These are phyloP conservation scores for Podospora tetraspora DNA, from an alignment of 495 filamentous ascomycete genomes.

Conservation along the genomic window DNA sequence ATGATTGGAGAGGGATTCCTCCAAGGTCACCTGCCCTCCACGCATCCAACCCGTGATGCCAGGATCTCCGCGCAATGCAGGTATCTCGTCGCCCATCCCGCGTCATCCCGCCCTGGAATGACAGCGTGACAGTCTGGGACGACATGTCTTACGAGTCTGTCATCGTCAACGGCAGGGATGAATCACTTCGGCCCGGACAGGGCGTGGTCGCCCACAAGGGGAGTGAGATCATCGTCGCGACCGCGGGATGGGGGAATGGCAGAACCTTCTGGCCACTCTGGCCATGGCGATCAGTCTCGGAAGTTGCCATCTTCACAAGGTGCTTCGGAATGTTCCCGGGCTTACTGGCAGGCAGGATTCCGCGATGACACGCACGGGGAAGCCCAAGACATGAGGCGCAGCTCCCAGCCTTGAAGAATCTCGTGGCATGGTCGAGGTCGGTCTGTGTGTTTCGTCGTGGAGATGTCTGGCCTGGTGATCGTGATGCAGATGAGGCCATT, in stretches of 20 bases:
- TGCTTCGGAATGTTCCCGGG: not conserved
- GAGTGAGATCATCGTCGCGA: not conserved
- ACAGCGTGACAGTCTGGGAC: not conserved
- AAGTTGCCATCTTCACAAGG: not conserved
- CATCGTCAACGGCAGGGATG: not conserved
- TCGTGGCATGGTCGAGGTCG: too few species aligned
- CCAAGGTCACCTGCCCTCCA: not conserved
- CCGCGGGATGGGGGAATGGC: not conserved
- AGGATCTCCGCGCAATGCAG: not conserved
- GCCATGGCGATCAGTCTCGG: not conserved
- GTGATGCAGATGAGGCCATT: not conserved
- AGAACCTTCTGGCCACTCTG: not conserved
- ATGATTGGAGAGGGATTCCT: not conserved
- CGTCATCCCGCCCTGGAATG: not conserved
- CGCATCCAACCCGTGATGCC: not conserved
- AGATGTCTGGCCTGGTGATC: too few species aligned
- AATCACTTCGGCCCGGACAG: not conserved
- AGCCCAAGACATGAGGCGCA: too few species aligned
- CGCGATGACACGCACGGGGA: too few species aligned
- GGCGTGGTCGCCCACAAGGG: not conserved
- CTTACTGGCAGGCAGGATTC: not conserved
- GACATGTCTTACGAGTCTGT: not conserved
- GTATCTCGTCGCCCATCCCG: not conserved
- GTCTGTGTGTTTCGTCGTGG: too few species aligned
- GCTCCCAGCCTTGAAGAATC: too few species aligned